These are phyloP conservation scores for Gyromitra esculenta DNA, from an alignment of 2,329 filamentous ascomycete species.

Conservation along the genomic window DNA sequence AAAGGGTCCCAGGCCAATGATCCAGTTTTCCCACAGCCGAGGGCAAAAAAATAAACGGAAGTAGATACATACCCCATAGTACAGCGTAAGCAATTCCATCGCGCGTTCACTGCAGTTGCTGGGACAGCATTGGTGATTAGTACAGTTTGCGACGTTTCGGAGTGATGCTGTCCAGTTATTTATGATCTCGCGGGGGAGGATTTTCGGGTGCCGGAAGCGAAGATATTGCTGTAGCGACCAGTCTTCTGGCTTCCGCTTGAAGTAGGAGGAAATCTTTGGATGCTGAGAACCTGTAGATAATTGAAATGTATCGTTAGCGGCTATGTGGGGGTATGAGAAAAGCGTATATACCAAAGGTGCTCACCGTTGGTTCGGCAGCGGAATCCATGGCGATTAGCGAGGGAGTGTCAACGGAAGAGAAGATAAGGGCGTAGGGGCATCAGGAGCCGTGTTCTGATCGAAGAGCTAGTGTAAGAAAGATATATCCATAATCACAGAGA, in stretches of 20 bases:
- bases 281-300: constrained; percentile 15
- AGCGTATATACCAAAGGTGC: not conserved
- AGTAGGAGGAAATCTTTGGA: constrained; percentile 12
- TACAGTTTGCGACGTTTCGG: constrained; percentile 5
- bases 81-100: constrained; percentile 15
- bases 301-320: not conserved
- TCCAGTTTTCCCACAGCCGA: not conserved
- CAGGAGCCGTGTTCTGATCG: not conserved
- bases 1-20: not conserved
- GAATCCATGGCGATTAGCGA: not conserved
- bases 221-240: constrained; percentile 20
- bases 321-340: not conserved
- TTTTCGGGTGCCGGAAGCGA: constrained; percentile 27
- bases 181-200: constrained; percentile 12
- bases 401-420: not conserved
- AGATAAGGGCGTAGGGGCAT: not conserved
- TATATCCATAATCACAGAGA: not conserved
- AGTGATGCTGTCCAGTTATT: constrained; percentile 13
- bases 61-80: constrained; percentile 14
- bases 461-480: not conserved
- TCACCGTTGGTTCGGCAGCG: not conserved
- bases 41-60: constrained; percentile 8
- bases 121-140: constrained; percentile 12
- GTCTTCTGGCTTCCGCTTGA: constrained; percentile 12
- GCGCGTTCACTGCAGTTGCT: not conserved